Evolutionary conservation across 345 rosid species (phyloP), one percentile per base, ranked within the genome.

Genomic region (Aegle marmelos): DNA sequence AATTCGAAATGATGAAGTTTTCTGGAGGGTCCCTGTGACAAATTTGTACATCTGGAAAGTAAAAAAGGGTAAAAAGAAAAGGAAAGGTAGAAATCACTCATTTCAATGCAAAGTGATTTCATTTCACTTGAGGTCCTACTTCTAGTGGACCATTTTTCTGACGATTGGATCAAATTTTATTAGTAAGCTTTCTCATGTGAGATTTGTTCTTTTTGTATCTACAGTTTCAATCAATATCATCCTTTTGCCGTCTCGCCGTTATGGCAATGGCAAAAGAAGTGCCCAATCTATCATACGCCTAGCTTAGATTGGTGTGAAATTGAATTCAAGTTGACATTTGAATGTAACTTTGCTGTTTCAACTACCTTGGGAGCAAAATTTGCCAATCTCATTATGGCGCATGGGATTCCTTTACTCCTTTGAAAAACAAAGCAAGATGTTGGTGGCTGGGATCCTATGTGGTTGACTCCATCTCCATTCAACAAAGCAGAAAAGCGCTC

Each of bases 31-130:
- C 82, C 79, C 78, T 74, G 74, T n/a, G 74, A 83, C 78, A 77
- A 81, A 34, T 76, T 73, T 88, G 82, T 78, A 80, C 72, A 80
- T 77, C 75, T 76, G 73, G 75, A 79, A 82, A 73, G 78, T 48
- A 54, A 66, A 53, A 9, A 17, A 14, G 45, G n/a, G 54, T 4
- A 17, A 19, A 37, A 24, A 62, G 36, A 73, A 77, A 57, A 36
- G 68, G 72, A 79, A 78, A 80, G 72, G 73, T 37, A 53, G 66
- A 74, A 68, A 54, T 70, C 37, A 58, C 80, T 58, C 58, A 62
- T 61, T 71, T 70, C 25, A 66, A 33, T 25, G 78, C 64, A 60
- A 57, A 67, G 79, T 36, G 62, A 2, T 65, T 36, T 59, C 22
- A 25, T 54, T 50, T 70, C 64, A 60, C 61, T 21, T 30, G 70